Evolutionary conservation across 768 basidiomycete genomes (phyloP).

Genomic region (Terana coerulea): DNA sequence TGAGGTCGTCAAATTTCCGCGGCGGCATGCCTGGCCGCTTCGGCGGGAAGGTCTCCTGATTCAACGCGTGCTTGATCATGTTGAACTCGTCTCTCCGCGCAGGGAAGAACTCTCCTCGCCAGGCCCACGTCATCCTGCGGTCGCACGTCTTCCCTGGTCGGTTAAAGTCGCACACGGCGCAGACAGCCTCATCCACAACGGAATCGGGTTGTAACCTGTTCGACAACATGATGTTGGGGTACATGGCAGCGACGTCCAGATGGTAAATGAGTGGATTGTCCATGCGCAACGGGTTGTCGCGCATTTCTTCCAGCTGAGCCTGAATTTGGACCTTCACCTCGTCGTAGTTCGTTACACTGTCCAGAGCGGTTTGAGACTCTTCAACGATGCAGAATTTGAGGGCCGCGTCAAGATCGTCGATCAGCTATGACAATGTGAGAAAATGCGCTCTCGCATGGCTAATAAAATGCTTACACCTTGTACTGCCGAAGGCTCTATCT

Average conservation of each 20-base stretch:
- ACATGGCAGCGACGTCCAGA: conserved; percentile 99
- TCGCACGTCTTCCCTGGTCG: conserved; percentile 95
- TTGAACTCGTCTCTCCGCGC: conserved; percentile 96
- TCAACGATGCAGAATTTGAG: conserved; percentile 84
- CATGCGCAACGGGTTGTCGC: conserved; percentile 82
- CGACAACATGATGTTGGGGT: conserved; percentile 99
- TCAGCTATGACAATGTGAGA: conserved; percentile 51
- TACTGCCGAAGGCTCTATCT: conserved; percentile 82
- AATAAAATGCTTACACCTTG: conserved; percentile 58
- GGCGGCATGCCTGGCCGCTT: conserved; percentile 69
- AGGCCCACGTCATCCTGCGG: conserved; percentile 92
- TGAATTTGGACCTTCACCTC: conserved; percentile 82
- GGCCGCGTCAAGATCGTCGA: conserved; percentile 91
- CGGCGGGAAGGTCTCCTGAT: conserved; percentile 89
- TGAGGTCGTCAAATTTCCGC: conserved; percentile 80
- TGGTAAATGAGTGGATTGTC: conserved; percentile 98
- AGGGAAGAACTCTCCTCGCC: conserved; percentile 98
- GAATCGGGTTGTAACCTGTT: conserved; percentile 98
- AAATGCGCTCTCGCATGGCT: neutral
- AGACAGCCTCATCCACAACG: conserved; percentile 92
- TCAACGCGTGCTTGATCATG: conserved; percentile 96
- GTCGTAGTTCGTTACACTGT: conserved; percentile 91
- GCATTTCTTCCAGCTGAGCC: conserved; percentile 78
- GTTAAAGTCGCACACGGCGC: conserved; percentile 98
- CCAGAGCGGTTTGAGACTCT: conserved; percentile 76